Evolutionary conservation across 768 basidiomycete species (phyloP), one percentile per base, ranked within the genome.

Genomic region (Ramaria rubella): DNA sequence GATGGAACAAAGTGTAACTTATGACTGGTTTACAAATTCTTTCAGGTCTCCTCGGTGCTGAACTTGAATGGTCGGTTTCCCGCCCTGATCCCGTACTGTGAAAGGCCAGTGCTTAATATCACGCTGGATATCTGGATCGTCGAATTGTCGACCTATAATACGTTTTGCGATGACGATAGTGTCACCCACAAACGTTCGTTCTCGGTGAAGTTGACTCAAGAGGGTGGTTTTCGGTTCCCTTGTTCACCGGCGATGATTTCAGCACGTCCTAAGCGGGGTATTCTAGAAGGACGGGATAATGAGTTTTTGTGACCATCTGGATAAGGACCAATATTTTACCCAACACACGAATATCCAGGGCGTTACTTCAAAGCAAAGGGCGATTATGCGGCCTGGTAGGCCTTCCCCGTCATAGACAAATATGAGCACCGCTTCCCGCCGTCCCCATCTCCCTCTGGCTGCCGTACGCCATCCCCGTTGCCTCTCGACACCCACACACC

Each of bases 31-130:
- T 59, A 75, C 73, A 65, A 78, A 78, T 21, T 72, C 65, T 67
- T 73, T 73, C 59, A 66, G 61, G 59, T 73, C 71, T 40, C 69
- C 70, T 60, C 70, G 70, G 68, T 75, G 70, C 58, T 72, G 67
- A 61, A 76, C 75, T 67, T 74, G 69, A 55, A 76, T 69, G 58
- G 68, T 58, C 23, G 75, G 75, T 65, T 73, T 74, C 52, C 69
- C 68, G 43, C 59, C 67, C 65, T 70, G 69, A 69, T 70, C 64
- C 44, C 70, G 64, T 59, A 76, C 63, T 61, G 69, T 69, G 72
- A 73, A 75, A 19, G 68, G 67, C 67, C 68, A 74, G 65, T 74
- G 72, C 64, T 70, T 72, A 61, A 67, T 63, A 60, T 73, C 73
- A 34, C 65, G 63, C 63, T 74, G 71, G 58, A 74, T 68, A 23